Conservation (phyloP, 1,284 basidiomycete species). For the Farysia itapuensis region DNA sequence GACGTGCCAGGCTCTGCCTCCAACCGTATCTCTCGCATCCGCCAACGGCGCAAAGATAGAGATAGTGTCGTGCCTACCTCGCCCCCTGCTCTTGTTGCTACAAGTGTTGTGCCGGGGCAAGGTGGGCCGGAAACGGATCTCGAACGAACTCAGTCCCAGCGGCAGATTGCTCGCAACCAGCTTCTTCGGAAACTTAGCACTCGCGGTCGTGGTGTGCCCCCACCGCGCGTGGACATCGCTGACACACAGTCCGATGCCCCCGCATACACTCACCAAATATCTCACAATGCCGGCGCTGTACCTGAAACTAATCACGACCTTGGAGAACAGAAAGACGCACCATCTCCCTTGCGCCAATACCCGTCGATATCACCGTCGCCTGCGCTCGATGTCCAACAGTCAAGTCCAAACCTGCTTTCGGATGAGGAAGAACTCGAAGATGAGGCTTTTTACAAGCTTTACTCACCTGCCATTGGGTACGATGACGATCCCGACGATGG, state of each 20-base stretch:
- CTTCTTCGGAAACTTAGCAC: conserved; percentile 50
- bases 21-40: conserved; percentile 31
- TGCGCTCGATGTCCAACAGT: no score
- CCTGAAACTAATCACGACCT: no score
- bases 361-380: no score
- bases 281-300: no score
- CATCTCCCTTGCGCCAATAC: no score
- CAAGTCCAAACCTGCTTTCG: conserved; percentile 12
- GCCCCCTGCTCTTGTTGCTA: no score
- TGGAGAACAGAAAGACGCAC: no score
- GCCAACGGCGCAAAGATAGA: conserved; percentile 22
- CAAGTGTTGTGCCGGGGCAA: no score
- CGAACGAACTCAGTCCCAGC: conserved; percentile 25
- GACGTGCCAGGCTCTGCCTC: conserved; percentile 33
- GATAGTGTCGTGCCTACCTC: conserved; percentile 9
- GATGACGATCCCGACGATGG: conserved; percentile 16
- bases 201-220: conserved; percentile 9
- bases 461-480: conserved; percentile 17
- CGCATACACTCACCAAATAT: no score
- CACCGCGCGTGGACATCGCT: not conserved
- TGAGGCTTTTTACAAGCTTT: conserved; percentile 34
- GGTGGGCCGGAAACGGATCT: conserved; percentile 2
- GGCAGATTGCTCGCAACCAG: conserved; percentile 43
- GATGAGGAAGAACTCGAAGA: conserved; percentile 30
- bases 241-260: not conserved